phyloP scores from a whole-genome alignment of 352 stramenopile species.

The Phytophthora uliginosa region DNA sequence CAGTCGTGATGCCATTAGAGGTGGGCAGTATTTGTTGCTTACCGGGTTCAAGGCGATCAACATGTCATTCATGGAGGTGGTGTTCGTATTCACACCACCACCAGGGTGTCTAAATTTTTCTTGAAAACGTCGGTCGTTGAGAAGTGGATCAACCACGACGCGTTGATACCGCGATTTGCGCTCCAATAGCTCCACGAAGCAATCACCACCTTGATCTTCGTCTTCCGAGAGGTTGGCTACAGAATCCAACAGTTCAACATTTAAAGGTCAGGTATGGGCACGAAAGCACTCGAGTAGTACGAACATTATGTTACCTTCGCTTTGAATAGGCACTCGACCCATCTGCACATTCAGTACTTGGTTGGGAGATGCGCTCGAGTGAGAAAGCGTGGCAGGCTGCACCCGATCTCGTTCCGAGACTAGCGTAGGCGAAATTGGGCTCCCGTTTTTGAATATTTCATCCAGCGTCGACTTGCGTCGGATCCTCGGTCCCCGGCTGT shows the following conservation, averaged over 20 bases:
- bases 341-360: slow-evolving; percentile 46
- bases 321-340: slow-evolving; percentile 39
- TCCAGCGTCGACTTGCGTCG: slow-evolving; percentile 44
- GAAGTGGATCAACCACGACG: slow-evolving; percentile 61
- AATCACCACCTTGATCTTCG: slow-evolving; percentile 44
- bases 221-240: slow-evolving; percentile 31
- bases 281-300: not conserved
- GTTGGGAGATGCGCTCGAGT: slow-evolving; percentile 18
- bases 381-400: slow-evolving; percentile 12
- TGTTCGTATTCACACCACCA: slow-evolving; percentile 29
- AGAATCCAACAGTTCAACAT: not conserved
- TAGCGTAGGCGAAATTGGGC: slow-evolving; percentile 9
- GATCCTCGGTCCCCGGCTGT: slow-evolving; percentile 27
- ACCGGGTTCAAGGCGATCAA: slow-evolving; percentile 50
- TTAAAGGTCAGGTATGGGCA: not conserved
- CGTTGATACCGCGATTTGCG: slow-evolving; percentile 58
- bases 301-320: slow-evolving; percentile 22
- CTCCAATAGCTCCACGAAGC: slow-evolving; percentile 73
- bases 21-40: slow-evolving; percentile 66
- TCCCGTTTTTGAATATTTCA: slow-evolving; percentile 34
- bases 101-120: slow-evolving; percentile 59
- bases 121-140: slow-evolving; percentile 68
- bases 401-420: slow-evolving; percentile 25
- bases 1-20: slow-evolving; percentile 61
- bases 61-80: slow-evolving; percentile 53